Percentiles rank a stretch among this genome's conserved stretches.
Conservation (phyloP, 1,284 basidiomycete genomes). For the Pholiota adiposa region DNA sequence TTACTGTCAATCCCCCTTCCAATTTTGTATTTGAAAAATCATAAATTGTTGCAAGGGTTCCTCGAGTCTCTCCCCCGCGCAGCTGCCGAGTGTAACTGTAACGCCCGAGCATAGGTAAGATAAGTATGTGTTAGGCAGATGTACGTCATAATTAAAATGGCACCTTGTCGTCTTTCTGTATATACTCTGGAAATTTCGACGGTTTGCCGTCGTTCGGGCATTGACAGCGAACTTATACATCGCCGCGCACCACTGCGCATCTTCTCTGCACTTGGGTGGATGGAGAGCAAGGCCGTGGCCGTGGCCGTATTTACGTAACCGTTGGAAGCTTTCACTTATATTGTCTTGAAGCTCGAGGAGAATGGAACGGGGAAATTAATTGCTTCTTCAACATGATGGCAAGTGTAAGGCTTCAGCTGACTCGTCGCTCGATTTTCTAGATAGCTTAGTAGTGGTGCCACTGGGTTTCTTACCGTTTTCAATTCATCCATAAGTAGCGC, state of each 20-base stretch:
- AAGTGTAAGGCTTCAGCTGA: not conserved
- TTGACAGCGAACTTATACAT: not conserved
- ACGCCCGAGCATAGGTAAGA: not conserved
- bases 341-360: not conserved
- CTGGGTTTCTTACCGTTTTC: not conserved
- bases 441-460: not conserved
- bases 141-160: not conserved
- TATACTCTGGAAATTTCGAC: not conserved
- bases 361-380: not conserved
- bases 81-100: not conserved
- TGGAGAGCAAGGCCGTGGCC: not conserved
- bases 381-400: not conserved
- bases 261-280: not conserved
- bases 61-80: not conserved
- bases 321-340: not conserved
- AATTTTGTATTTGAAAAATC: not conserved
- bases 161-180: not conserved
- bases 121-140: not conserved
- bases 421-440: not conserved
- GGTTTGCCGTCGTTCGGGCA: not conserved
- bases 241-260: not conserved
- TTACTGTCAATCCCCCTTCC: not conserved
- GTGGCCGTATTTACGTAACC: not conserved
- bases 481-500: not conserved
- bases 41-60: not conserved